phyloP scores from a whole-genome alignment of 1,139 yeast genomes.

The Insectozyma bohioensis region DNA sequence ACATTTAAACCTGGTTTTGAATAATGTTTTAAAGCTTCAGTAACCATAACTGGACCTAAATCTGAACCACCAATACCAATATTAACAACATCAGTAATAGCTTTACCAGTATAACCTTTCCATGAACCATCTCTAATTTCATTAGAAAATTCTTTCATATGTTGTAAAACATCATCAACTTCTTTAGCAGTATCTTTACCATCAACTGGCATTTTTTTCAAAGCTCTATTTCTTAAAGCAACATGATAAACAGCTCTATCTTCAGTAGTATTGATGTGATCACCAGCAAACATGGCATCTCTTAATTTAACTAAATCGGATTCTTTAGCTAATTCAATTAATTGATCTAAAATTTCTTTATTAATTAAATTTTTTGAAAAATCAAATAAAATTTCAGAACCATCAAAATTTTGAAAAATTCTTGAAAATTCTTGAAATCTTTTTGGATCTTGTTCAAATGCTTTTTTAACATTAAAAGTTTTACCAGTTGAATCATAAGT shows the following conservation, averaged over 20 bases:
- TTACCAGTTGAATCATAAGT: slow-evolving; percentile 68
- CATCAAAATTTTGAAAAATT: slow-evolving; percentile 80
- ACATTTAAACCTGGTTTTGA: slow-evolving; percentile 72
- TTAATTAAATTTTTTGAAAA: slow-evolving; percentile 91
- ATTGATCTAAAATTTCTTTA: slow-evolving; percentile 69
- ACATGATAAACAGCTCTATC: slow-evolving; percentile 95
- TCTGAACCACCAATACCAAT: slow-evolving; percentile 99
- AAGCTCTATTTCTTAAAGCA: slow-evolving; percentile 89
- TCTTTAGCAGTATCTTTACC: slow-evolving; percentile 87
- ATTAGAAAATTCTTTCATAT: slow-evolving; percentile 94
- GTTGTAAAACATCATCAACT: slow-evolving; percentile 86
- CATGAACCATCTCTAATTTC: slow-evolving; percentile 87
- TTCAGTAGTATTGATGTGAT: slow-evolving; percentile 92
- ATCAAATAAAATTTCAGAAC: slow-evolving; percentile 86
- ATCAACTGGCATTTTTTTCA: slow-evolving; percentile 82
- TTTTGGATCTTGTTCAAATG: slow-evolving; percentile 68
- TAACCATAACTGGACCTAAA: slow-evolving; percentile 98
- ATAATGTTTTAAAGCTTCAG: slow-evolving; percentile 94
- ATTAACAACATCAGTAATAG: slow-evolving; percentile 90
- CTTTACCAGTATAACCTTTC: slow-evolving; percentile 96
- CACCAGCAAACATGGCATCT: slow-evolving; percentile 89
- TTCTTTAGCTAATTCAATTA: slow-evolving; percentile 82
- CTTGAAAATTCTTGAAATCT: slow-evolving; percentile 77
- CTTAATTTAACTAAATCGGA: slow-evolving; percentile 85
- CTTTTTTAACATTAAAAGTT: slow-evolving; percentile 69